Percentiles rank a stretch among this genome's conserved stretches.
phyloP scores from a whole-genome alignment of 495 filamentous ascomycete species.

The Trichoderma orchidacearum region DNA sequence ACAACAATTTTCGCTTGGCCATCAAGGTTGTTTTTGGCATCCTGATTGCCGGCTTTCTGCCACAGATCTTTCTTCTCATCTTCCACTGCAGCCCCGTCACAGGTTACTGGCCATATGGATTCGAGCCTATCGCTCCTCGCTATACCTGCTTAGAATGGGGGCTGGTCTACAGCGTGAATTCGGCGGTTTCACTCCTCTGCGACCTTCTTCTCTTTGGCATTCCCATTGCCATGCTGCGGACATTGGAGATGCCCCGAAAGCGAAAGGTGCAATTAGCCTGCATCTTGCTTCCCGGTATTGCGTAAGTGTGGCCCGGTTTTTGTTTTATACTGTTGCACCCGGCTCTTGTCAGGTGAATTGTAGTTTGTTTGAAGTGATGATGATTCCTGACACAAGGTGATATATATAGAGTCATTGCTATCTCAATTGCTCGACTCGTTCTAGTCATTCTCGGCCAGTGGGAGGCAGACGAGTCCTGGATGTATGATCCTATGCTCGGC shows the following conservation, averaged over 20 bases:
- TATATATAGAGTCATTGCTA: slow-evolving; percentile 27
- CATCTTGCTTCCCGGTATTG: slow-evolving; percentile 30
- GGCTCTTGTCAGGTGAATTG: too few species aligned
- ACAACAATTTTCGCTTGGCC: slow-evolving; percentile 16
- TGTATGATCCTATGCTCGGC: slow-evolving; percentile 29
- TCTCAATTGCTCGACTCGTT: slow-evolving; percentile 26
- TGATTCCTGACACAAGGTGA: too few species aligned
- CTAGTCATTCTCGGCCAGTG: slow-evolving; percentile 28
- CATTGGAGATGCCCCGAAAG: slow-evolving; percentile 18
- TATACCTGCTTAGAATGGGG: slow-evolving; percentile 30
- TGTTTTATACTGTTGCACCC: too few species aligned
- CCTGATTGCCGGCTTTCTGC: slow-evolving; percentile 24
- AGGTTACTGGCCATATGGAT: slow-evolving; percentile 29
- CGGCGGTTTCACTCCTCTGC: slow-evolving; percentile 24
- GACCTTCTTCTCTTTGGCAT: slow-evolving; percentile 31
- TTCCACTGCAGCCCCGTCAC: slow-evolving; percentile 32
- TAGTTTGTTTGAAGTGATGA: too few species aligned
- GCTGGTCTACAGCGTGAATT: slow-evolving; percentile 29
- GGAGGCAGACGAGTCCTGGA: slow-evolving; percentile 26
- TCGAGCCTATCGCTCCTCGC: slow-evolving; percentile 16
- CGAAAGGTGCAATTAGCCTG: slow-evolving; percentile 24
- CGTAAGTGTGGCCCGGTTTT: slow-evolving; percentile 23
- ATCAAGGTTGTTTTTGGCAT: slow-evolving; percentile 19
- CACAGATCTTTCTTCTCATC: slow-evolving; percentile 29
- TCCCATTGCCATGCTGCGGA: slow-evolving; percentile 24